These are phyloP conservation scores for Schizosaccharomyces japonicus DNA, from an alignment of 805 yeast genomes.

Conservation along the genomic window DNA sequence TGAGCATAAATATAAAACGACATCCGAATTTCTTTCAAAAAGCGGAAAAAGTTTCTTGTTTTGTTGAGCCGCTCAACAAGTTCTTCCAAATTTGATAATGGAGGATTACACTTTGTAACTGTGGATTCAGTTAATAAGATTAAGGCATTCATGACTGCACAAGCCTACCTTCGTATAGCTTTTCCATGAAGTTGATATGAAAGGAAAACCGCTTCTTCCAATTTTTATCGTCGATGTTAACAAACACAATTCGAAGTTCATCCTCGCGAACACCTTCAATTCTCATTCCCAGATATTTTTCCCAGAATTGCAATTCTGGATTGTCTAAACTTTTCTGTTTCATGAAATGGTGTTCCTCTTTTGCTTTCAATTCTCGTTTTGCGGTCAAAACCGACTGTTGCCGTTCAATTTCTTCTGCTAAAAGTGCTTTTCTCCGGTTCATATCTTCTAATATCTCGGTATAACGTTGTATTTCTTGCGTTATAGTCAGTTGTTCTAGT, in stretches of 20 bases:
- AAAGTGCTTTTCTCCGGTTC: neutral
- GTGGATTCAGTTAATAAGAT: neutral
- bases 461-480: slow-evolving; percentile 11
- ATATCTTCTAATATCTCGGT: slow-evolving; percentile 3
- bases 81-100: slow-evolving; percentile 6
- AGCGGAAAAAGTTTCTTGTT: slow-evolving; percentile 12
- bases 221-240: slow-evolving; percentile 24
- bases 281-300: slow-evolving; percentile 29
- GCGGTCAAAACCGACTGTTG: neutral
- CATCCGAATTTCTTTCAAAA: slow-evolving; percentile 13
- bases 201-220: slow-evolving; percentile 22
- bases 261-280: slow-evolving; percentile 29
- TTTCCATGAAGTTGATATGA: slow-evolving; percentile 24
- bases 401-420: neutral
- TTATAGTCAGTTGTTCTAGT: slow-evolving; percentile 11
- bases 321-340: slow-evolving; percentile 25
- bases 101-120: neutral
- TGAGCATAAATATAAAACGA: slow-evolving; percentile 9
- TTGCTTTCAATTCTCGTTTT: neutral
- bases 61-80: slow-evolving; percentile 11
- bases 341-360: slow-evolving; percentile 14
- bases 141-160: neutral
- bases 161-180: slow-evolving; percentile 18
- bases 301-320: slow-evolving; percentile 31
- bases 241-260: slow-evolving; percentile 25